Conservation (phyloP, 768 basidiomycete genomes). For the Termitomyces sp. region DNA sequence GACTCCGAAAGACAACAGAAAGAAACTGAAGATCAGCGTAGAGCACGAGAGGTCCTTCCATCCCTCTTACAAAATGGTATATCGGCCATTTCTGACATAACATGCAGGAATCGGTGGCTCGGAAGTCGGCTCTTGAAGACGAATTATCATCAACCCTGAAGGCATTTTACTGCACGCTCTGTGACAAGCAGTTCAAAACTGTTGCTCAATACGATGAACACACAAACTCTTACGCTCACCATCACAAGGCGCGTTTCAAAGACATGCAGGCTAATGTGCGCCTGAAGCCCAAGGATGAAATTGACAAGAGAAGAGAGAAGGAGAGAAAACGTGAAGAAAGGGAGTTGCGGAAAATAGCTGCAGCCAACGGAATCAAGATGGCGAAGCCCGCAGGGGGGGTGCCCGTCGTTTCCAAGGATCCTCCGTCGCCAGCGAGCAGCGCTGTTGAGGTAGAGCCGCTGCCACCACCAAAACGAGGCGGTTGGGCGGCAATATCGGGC, state of each 20-base stretch:
- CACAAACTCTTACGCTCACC: conserved; percentile 84
- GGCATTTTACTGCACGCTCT: conserved; percentile 76
- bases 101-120: conserved; percentile 55
- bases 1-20: conserved; percentile 79
- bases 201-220: conserved; percentile 88
- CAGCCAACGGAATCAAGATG: conserved; percentile 75
- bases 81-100: background rate
- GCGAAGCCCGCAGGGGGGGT: conserved; percentile 28
- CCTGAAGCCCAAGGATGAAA: conserved; percentile 57
- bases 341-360: conserved; percentile 78
- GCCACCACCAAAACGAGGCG: conserved; percentile 34
- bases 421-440: conserved; percentile 17
- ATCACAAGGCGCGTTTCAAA: conserved; percentile 75
- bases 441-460: conserved; percentile 20
- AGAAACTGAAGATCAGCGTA: conserved; percentile 75
- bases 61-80: background rate
- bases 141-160: conserved; percentile 65
- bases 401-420: conserved; percentile 11
- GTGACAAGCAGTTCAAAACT: conserved; percentile 84
- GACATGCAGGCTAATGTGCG: conserved; percentile 79
- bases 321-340: conserved; percentile 83
- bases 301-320: conserved; percentile 77
- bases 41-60: conserved; percentile 54
- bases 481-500: conserved; percentile 40
- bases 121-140: conserved; percentile 55